phyloP scores from a whole-genome alignment of 345 rosid species.

The Lepidium aucheri region DNA sequence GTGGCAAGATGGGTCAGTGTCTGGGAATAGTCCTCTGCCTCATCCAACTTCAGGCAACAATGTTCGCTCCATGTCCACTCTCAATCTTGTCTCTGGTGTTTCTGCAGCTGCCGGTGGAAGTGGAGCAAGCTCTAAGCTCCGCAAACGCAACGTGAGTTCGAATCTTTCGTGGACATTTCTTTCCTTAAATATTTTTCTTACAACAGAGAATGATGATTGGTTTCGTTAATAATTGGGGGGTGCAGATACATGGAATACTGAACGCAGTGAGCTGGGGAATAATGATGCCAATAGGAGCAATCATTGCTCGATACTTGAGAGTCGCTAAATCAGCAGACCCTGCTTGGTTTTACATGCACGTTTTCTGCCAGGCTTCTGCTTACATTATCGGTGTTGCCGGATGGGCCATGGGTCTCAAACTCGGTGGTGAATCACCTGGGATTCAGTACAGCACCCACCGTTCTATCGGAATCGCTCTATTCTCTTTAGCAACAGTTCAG shows the following conservation, averaged over 20 bases:
- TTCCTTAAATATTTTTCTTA: slow-evolving; percentile 28
- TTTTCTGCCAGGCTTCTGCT: slow-evolving; percentile 61
- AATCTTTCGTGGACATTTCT: slow-evolving; percentile 33
- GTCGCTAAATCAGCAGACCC: slow-evolving; percentile 68
- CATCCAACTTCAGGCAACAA: slow-evolving; percentile 55
- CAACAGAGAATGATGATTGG: slow-evolving; percentile 11
- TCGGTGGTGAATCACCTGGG: slow-evolving; percentile 67
- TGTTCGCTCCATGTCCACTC: slow-evolving; percentile 46
- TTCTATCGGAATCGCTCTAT: slow-evolving; percentile 62
- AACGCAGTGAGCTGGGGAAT: slow-evolving; percentile 86
- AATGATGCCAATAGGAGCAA: slow-evolving; percentile 69
- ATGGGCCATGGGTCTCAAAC: slow-evolving; percentile 86
- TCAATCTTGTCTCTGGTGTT: slow-evolving; percentile 57
- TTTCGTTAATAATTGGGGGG: slow-evolving; percentile 1
- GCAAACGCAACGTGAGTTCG: slow-evolving; percentile 53
- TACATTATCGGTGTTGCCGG: slow-evolving; percentile 76
- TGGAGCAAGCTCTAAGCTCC: slow-evolving; percentile 38
- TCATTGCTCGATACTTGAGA: slow-evolving; percentile 74
- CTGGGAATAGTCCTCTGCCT: slow-evolving; percentile 28
- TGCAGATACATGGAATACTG: slow-evolving; percentile 77
- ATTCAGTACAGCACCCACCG: slow-evolving; percentile 47
- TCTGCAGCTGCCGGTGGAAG: slow-evolving; percentile 28
- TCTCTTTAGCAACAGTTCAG: slow-evolving; percentile 83
- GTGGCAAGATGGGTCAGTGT: slow-evolving; percentile 80
- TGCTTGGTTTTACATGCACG: slow-evolving; percentile 89